Percentiles rank a stretch among this genome's conserved stretches.
phyloP scores from a whole-genome alignment of 495 filamentous ascomycete species.

The Penicillium taxi region DNA sequence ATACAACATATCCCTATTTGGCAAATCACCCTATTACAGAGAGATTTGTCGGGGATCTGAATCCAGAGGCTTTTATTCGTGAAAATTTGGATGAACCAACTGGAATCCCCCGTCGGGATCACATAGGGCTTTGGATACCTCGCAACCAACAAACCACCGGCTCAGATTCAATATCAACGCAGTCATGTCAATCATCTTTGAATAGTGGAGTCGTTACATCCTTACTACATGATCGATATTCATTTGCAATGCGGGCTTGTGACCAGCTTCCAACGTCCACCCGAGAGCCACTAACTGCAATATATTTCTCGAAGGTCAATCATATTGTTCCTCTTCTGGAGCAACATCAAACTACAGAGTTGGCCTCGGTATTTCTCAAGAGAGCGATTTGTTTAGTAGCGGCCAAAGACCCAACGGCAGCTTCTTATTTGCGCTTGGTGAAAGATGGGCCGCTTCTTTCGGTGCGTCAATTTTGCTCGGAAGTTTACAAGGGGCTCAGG shows the following conservation, averaged over 20 bases:
- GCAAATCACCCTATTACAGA: constrained; percentile 14
- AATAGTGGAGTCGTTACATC: constrained; percentile 16
- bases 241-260: constrained; percentile 24
- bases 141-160: not conserved
- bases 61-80: constrained; percentile 41
- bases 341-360: constrained; percentile 16
- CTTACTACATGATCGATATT: constrained; percentile 23
- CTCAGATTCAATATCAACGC: constrained; percentile 1
- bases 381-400: constrained; percentile 40
- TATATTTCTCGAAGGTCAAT: constrained; percentile 31
- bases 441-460: constrained; percentile 17
- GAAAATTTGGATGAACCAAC: constrained; percentile 25
- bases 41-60: constrained; percentile 43
- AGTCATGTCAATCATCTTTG: constrained; percentile 6
- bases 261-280: constrained; percentile 22
- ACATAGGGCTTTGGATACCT: constrained; percentile 38
- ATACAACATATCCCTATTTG: not conserved
- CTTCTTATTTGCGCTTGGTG: constrained; percentile 24
- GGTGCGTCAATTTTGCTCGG: constrained; percentile 28
- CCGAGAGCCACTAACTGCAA: constrained; percentile 15
- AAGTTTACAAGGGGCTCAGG: constrained; percentile 32
- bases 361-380: constrained; percentile 30
- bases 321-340: constrained; percentile 34
- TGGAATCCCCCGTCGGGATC: constrained; percentile 28
- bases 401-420: constrained; percentile 33